Evolutionary conservation across 306 rosid species (phyloP).

Genomic region (Inga leiocalycina): DNA sequence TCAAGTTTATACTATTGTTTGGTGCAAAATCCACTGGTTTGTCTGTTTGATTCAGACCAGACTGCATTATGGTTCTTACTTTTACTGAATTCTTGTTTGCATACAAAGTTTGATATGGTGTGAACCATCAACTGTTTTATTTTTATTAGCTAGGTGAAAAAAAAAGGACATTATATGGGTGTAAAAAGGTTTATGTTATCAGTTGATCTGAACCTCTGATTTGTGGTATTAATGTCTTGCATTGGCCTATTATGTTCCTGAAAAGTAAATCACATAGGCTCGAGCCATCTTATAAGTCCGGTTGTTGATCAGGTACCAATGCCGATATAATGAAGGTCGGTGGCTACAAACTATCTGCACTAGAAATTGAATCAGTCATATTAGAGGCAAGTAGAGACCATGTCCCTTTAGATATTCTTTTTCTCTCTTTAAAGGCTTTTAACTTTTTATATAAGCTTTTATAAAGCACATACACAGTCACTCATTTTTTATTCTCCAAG

Average conservation of each 20-base stretch:
- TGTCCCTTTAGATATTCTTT: constrained; percentile 3
- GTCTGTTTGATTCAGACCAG: neutral
- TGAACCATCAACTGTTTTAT: neutral
- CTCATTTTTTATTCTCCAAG: neutral
- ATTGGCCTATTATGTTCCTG: neutral
- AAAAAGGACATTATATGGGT: neutral
- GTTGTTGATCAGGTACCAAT: constrained; percentile 67
- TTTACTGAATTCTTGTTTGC: neutral
- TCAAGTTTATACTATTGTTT: neutral
- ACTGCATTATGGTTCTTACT: neutral
- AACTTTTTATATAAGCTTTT: neutral
- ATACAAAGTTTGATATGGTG: neutral
- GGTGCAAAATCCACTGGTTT: neutral
- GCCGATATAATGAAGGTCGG: constrained; percentile 96
- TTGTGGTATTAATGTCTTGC: neutral
- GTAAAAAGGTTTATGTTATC: neutral
- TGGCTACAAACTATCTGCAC: constrained; percentile 86
- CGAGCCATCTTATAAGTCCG: neutral
- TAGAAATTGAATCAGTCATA: constrained; percentile 91
- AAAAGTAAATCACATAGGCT: neutral
- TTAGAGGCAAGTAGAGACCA: constrained; percentile 59
- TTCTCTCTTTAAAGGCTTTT: neutral
- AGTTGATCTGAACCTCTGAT: neutral
- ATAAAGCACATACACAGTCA: neutral
- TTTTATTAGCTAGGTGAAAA: neutral